Evolutionary conservation across 1,284 basidiomycete species (phyloP), one percentile per base, ranked within the genome.

Genomic region (Coriolopsis trogii): DNA sequence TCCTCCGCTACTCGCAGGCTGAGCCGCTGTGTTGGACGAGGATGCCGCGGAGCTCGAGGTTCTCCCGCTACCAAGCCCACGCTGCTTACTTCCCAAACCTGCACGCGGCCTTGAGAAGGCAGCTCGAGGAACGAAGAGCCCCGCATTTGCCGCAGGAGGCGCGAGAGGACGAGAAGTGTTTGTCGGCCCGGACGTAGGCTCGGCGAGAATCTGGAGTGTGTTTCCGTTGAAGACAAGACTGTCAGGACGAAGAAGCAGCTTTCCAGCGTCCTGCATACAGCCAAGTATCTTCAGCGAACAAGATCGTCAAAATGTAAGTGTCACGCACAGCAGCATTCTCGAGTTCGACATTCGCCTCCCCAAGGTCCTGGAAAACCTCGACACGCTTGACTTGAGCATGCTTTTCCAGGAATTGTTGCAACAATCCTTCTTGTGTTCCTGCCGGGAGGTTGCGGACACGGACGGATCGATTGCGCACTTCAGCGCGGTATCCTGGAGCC

Each of bases 371-470:
- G 59, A 92, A 89, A 1, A 95, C 76, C 63, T 94, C 91, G 0
- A 96, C 79, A 1, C 89, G 81, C 47, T 80, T 85, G 24, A 97
- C 84, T 4, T 74, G 69, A 0, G 82, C 82, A 38, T 89, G 69
- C 70, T 93, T 95, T 67, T 94, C 91, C 6, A 98, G 73, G 0
- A 75, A 74, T 73, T 98, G 95, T 63, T 98, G 95, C 20, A 98
- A 69, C 1, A 97, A 73, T 0, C 89, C 94, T 67, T 97, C 95
- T 65, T 95, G 91, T 1, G 84, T 80, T 10, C 73, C 78, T 3
- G 78, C 62, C 3, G 91, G 91, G n/a, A 98, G 75, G 41, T 87
- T 85, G 29, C 77, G 81, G 36, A 97, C 74, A 21, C 86, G 82
- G 8, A 97, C 76, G 25, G 89, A 87, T 18, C 87, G 79, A 61